A percentile compares a stretch with the other conserved stretches of the same genome.
These are phyloP conservation scores for Rhizophagus sp. DNA, from an alignment of 192 early-diverging fungal species.

Conservation along the genomic window DNA sequence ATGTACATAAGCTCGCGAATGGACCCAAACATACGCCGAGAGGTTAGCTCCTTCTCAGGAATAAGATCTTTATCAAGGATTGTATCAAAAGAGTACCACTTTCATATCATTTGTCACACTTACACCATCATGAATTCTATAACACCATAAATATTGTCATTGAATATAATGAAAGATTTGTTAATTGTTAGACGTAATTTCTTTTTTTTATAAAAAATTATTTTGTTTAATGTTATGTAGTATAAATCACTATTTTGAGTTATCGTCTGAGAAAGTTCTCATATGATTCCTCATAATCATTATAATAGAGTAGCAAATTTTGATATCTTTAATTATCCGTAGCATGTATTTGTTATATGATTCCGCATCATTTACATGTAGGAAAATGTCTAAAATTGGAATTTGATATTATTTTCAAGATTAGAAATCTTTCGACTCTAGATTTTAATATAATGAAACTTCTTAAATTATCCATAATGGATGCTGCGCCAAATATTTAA, in stretches of 20 bases:
- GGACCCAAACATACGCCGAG: constrained; percentile 45
- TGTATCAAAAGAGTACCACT: neutral
- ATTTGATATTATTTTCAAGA: too few relatives aligned
- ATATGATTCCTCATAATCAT: neutral
- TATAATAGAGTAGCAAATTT: neutral
- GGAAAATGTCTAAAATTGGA: too few relatives aligned
- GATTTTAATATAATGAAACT: too few relatives aligned
- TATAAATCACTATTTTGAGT: neutral
- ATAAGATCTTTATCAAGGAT: neutral
- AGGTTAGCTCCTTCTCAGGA: neutral
- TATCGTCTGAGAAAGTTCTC: neutral
- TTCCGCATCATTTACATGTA: too few relatives aligned
- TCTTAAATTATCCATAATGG: neutral
- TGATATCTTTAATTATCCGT: neutral
- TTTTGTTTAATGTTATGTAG: too few relatives aligned
- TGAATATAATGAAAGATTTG: neutral
- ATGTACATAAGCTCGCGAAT: constrained; percentile 40
- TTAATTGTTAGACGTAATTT: neutral
- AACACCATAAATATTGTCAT: neutral
- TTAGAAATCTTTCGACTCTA: too few relatives aligned
- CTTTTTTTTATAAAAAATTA: neutral
- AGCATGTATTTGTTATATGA: too few relatives aligned
- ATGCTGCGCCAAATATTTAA: neutral
- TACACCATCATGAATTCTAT: neutral
- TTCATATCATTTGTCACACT: neutral